Evolutionary conservation across 1,284 basidiomycete genomes (phyloP).

Genomic region (Leccinum fallax): DNA sequence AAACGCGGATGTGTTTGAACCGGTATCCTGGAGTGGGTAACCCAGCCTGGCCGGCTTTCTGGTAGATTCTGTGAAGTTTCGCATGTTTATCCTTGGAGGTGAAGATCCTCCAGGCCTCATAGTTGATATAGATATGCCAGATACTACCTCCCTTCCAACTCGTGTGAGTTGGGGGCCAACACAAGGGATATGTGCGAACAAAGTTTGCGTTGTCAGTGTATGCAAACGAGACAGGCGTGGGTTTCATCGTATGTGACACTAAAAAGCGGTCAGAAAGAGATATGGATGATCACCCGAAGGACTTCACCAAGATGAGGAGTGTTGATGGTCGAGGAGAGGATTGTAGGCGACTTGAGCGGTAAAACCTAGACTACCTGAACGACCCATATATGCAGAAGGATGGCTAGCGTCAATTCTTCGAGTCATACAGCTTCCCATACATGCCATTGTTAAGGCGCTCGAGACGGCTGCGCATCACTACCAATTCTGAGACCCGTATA

Average conservation of each 20-base stretch:
- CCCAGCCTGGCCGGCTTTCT: not conserved
- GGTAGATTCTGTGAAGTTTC: not conserved
- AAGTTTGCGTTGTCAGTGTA: not conserved
- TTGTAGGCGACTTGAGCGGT: not conserved
- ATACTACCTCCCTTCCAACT: not conserved
- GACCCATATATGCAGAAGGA: not conserved
- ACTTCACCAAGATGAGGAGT: not conserved
- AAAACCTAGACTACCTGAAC: not conserved
- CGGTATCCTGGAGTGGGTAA: not conserved
- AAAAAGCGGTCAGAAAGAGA: not conserved
- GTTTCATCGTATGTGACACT: not conserved
- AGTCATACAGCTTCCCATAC: not conserved
- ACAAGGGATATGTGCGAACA: not conserved
- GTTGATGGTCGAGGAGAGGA: not conserved
- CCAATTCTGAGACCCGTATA: not conserved
- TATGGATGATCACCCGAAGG: not conserved
- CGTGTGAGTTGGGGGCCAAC: rapidly evolving
- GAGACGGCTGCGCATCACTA: not conserved
- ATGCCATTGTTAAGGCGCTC: not conserved
- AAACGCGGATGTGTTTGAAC: not conserved
- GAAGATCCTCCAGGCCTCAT: slow-evolving; percentile 2
- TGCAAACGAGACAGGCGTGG: not conserved
- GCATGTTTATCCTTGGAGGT: not conserved
- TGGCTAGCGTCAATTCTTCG: not conserved
- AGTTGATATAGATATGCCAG: not conserved